Evolutionary conservation across 2,329 filamentous ascomycete species (phyloP).

Genomic region (Penicillium sp.): DNA sequence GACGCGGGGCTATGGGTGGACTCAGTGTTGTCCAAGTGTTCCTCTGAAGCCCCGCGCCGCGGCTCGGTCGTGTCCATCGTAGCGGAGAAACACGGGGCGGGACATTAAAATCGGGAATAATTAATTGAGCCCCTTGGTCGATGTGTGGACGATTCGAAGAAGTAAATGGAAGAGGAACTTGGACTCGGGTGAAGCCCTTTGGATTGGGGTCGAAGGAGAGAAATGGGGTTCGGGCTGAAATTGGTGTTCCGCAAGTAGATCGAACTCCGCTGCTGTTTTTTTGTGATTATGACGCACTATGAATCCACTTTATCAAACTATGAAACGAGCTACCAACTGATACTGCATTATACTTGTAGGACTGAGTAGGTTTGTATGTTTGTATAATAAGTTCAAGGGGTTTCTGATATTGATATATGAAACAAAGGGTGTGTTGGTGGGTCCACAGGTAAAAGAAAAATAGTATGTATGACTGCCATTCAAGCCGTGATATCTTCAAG

Average conservation of each 20-base stretch:
- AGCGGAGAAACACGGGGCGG: conserved; percentile 15
- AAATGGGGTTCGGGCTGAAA: conserved; percentile 16
- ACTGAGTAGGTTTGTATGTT: neutral
- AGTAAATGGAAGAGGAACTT: neutral
- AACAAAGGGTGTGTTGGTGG: neutral
- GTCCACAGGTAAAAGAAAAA: neutral
- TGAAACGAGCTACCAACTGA: conserved; percentile 3
- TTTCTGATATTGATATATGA: neutral
- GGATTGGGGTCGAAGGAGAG: conserved; percentile 9
- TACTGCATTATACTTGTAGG: neutral
- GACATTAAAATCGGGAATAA: conserved; percentile 18
- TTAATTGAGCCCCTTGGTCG: conserved; percentile 17
- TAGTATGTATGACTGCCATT: neutral
- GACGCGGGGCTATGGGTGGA: conserved; percentile 22
- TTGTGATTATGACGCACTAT: conserved; percentile 16
- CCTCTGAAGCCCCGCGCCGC: conserved; percentile 33
- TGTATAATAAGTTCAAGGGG: neutral
- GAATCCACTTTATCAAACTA: conserved; percentile 3
- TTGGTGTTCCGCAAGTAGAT: conserved; percentile 19
- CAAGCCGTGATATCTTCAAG: conserved; percentile 11
- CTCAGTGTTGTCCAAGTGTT: conserved; percentile 23
- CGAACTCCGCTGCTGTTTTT: conserved; percentile 13
- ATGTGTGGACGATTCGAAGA: conserved; percentile 5
- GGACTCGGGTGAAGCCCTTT: conserved; percentile 5
- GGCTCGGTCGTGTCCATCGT: conserved; percentile 38